Evolutionary conservation across 306 rosid species (phyloP).

Genomic region (Vicia faba): DNA sequence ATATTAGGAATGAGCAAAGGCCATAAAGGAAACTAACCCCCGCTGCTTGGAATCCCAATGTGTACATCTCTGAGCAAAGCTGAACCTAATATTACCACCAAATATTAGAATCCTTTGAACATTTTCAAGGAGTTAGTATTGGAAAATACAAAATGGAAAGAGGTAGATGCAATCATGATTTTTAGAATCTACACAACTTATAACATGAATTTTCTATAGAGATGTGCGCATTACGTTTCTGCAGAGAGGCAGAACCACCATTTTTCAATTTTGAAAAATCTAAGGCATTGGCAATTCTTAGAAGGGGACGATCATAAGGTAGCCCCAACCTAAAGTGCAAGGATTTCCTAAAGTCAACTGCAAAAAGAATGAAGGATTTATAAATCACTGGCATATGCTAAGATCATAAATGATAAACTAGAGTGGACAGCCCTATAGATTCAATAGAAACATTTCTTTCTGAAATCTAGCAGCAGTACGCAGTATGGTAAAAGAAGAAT

Average conservation of each 20-base stretch:
- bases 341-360: constrained; percentile 88
- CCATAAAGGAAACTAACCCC: constrained; percentile 59
- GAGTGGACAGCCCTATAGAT: constrained; percentile 8
- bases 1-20: constrained; percentile 23
- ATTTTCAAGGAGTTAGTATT: constrained; percentile 1
- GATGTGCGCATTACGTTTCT: constrained; percentile 58
- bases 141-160: constrained; percentile 23
- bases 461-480: constrained; percentile 14
- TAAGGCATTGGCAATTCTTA: constrained; percentile 84
- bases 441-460: constrained; percentile 10
- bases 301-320: constrained; percentile 87
- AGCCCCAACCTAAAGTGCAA: constrained; percentile 83
- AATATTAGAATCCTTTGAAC: constrained; percentile 12
- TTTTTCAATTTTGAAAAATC: constrained; percentile 55
- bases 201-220: constrained; percentile 12
- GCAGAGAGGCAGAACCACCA: constrained; percentile 44
- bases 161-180: constrained; percentile 19
- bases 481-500: constrained; percentile 20
- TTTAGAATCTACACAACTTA: constrained; percentile 31
- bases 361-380: constrained; percentile 40
- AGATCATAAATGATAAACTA: constrained; percentile 21
- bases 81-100: constrained; percentile 56
- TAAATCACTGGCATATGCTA: constrained; percentile 16
- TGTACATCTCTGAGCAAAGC: constrained; percentile 81
- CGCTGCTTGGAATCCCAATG: constrained; percentile 81